These are phyloP conservation scores for Colletotrichum sp. DNA, from an alignment of 2,329 filamentous ascomycete genomes.

Conservation along the genomic window DNA sequence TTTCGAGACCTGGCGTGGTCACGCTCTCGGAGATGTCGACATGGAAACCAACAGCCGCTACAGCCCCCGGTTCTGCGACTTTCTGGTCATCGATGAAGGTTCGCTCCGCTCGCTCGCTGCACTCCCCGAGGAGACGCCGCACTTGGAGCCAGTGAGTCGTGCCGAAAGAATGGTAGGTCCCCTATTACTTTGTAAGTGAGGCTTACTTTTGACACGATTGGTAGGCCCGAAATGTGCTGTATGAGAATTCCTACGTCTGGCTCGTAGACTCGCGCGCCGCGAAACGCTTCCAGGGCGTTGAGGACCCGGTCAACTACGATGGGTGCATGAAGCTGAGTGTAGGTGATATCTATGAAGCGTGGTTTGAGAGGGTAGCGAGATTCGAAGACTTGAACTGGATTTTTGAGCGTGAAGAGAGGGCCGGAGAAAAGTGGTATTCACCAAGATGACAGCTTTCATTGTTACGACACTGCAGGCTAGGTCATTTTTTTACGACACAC, in stretches of 20 bases:
- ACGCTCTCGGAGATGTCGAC: background rate
- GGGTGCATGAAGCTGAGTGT: background rate
- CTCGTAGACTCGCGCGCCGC: background rate
- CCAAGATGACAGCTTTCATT: rapidly evolving
- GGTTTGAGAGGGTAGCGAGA: background rate
- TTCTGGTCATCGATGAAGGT: background rate
- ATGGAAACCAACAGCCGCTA: background rate
- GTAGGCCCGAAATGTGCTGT: background rate
- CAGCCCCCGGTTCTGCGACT: background rate
- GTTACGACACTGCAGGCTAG: background rate
- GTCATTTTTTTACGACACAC: too few relatives aligned
- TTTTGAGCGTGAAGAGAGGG: background rate
- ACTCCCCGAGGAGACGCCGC: background rate
- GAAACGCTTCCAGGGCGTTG: background rate
- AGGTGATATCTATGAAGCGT: background rate
- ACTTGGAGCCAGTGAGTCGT: background rate
- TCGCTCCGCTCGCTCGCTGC: background rate
- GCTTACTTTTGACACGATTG: background rate
- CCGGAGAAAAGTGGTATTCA: background rate
- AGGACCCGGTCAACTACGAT: background rate
- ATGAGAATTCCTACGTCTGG: background rate
- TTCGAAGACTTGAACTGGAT: background rate
- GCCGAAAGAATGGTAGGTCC: background rate
- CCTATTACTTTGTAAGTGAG: background rate
- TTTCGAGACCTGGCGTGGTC: background rate